These are phyloP conservation scores for Paracoccidioides lutzii DNA, from an alignment of 2,329 filamentous ascomycete genomes.

Conservation along the genomic window DNA sequence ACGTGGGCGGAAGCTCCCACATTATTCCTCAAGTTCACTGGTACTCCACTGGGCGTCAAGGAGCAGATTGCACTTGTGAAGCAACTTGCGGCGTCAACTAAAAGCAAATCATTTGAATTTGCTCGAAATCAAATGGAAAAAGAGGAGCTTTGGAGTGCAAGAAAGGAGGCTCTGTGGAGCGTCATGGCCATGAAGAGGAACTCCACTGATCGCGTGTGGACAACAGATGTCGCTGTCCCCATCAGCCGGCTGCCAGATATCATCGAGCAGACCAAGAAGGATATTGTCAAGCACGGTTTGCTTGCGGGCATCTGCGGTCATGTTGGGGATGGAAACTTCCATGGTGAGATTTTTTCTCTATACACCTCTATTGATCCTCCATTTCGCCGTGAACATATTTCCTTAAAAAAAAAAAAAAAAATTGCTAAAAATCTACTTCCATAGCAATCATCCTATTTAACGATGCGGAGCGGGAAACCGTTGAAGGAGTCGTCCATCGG, in stretches of 20 bases:
- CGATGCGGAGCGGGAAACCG: constrained; percentile 42
- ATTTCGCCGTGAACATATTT: constrained; percentile 1
- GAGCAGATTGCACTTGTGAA: constrained; percentile 50
- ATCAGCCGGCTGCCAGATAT: constrained; percentile 59
- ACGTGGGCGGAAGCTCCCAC: constrained; percentile 58
- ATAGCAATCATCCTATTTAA: constrained; percentile 50
- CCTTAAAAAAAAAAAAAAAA: neutral
- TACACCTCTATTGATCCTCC: neutral
- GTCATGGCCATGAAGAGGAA: constrained; percentile 52
- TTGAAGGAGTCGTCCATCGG: constrained; percentile 48
- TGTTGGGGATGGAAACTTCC: constrained; percentile 64
- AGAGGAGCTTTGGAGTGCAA: constrained; percentile 58
- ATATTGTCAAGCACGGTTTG: constrained; percentile 50
- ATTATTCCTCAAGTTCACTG: constrained; percentile 63
- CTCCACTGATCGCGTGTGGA: constrained; percentile 55
- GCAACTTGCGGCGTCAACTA: constrained; percentile 42
- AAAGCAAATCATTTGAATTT: constrained; percentile 53
- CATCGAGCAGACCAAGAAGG: constrained; percentile 55
- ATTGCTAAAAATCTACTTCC: neutral
- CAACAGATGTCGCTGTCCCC: constrained; percentile 69
- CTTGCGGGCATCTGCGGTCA: constrained; percentile 57
- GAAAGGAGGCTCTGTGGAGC: constrained; percentile 63
- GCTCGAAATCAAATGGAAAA: constrained; percentile 52
- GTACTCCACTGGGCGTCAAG: constrained; percentile 50
- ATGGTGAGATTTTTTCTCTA: constrained; percentile 36